Conservation (phyloP, 768 basidiomycete species). For the Pholiota microspora region DNA sequence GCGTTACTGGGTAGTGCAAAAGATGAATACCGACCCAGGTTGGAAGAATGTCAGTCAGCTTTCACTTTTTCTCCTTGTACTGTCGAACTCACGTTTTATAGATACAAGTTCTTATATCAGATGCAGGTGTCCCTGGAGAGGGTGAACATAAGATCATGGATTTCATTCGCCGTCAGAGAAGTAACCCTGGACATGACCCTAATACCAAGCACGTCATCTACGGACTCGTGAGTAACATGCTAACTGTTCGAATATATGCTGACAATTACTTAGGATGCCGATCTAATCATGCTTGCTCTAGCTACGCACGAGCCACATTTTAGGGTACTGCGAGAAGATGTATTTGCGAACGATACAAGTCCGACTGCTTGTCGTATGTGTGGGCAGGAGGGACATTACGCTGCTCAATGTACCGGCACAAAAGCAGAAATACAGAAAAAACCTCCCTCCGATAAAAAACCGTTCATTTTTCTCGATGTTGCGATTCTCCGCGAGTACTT, state of each 20-base stretch:
- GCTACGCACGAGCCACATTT: slow-evolving; percentile 99
- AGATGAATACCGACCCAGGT: slow-evolving; percentile 92
- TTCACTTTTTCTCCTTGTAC: neutral
- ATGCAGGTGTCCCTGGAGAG: slow-evolving; percentile 96
- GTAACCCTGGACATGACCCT: slow-evolving; percentile 86
- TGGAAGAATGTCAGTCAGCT: slow-evolving; percentile 78
- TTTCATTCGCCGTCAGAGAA: slow-evolving; percentile 87
- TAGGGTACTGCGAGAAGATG: slow-evolving; percentile 95
- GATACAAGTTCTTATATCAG: slow-evolving; percentile 96
- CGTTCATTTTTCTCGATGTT: slow-evolving; percentile 99
- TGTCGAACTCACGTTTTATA: slow-evolving; percentile 26
- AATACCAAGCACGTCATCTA: slow-evolving; percentile 98
- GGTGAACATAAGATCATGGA: slow-evolving; percentile 99
- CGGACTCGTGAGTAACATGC: slow-evolving; percentile 82
- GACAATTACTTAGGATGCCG: slow-evolving; percentile 74
- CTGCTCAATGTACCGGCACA: slow-evolving; percentile 88
- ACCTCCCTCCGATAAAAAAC: slow-evolving; percentile 77
- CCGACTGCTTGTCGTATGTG: slow-evolving; percentile 84
- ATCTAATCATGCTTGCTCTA: slow-evolving; percentile 97
- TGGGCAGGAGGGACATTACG: slow-evolving; percentile 93
- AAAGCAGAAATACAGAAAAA: slow-evolving; percentile 69
- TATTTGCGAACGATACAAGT: slow-evolving; percentile 82
- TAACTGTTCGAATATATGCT: slow-evolving; percentile 5
- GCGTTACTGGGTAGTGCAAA: slow-evolving; percentile 94
- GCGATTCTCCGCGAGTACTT: slow-evolving; percentile 95